Conservation (phyloP, 2,329 filamentous ascomycete species). For the Lomentospora prolificans region DNA sequence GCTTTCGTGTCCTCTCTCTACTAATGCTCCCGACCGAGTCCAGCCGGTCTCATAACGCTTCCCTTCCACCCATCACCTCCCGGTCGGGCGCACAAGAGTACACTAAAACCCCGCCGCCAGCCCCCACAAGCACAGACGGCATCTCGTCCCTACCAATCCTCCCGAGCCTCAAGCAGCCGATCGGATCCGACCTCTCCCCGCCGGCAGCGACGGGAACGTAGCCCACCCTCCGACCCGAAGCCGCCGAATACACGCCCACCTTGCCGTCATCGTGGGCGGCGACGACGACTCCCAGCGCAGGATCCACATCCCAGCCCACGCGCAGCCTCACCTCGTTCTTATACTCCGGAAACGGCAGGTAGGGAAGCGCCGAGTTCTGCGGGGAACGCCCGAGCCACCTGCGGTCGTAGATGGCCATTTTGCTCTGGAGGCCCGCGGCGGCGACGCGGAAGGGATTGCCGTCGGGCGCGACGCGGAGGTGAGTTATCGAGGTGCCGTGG, state of each 20-base stretch:
- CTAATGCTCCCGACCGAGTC: background rate
- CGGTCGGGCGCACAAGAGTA: background rate
- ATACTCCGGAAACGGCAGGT: slow-evolving; percentile 40
- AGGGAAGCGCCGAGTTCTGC: slow-evolving; percentile 20
- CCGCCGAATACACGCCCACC: slow-evolving; percentile 39
- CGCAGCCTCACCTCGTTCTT: slow-evolving; percentile 36
- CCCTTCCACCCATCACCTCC: slow-evolving; percentile 1
- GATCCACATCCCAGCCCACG: slow-evolving; percentile 42
- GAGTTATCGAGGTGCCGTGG: background rate
- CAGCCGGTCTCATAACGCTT: no score
- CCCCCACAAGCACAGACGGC: background rate
- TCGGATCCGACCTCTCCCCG: background rate
- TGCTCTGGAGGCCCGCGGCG: slow-evolving; percentile 37
- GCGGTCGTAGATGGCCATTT: slow-evolving; percentile 47
- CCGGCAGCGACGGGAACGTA: background rate
- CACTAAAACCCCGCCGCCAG: background rate
- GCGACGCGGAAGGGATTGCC: slow-evolving; percentile 33
- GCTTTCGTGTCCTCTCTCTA: background rate
- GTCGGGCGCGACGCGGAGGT: background rate
- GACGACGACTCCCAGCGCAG: slow-evolving; percentile 37
- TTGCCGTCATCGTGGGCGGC: slow-evolving; percentile 41
- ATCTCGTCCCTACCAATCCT: slow-evolving; percentile 10
- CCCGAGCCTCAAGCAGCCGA: slow-evolving; percentile 19
- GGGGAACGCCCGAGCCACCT: slow-evolving; percentile 29
- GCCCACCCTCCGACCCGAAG: slow-evolving; percentile 24